Percentiles rank a stretch among this genome's conserved stretches.
Conservation (phyloP, 495 filamentous ascomycete genomes). For the Chaetomium tenue region DNA sequence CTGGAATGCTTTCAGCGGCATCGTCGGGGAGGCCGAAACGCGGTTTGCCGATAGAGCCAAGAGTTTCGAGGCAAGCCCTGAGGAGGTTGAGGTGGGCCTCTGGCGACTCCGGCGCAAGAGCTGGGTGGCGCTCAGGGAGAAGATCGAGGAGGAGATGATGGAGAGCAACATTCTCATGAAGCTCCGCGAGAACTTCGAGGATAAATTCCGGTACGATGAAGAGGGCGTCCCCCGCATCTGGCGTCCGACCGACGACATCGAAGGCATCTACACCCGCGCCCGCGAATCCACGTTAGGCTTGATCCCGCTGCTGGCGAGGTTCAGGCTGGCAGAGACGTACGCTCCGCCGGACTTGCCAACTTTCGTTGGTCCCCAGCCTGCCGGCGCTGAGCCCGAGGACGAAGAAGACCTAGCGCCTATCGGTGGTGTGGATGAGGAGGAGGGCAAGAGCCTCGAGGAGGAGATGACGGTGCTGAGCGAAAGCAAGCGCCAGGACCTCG, state of each 20-base stretch:
- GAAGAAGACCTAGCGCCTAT: slow-evolving; percentile 87
- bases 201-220: slow-evolving; percentile 98
- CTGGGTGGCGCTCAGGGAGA: slow-evolving; percentile 84
- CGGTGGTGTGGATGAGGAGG: slow-evolving; percentile 86
- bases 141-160: slow-evolving; percentile 96
- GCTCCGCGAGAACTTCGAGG: slow-evolving; percentile 96
- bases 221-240: slow-evolving; percentile 92
- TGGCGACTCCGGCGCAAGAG: slow-evolving; percentile 91
- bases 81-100: slow-evolving; percentile 88
- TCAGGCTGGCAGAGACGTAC: slow-evolving; percentile 66
- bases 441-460: slow-evolving; percentile 88
- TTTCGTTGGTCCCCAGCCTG: slow-evolving; percentile 80
- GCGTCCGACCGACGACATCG: slow-evolving; percentile 96
- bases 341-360: slow-evolving; percentile 74
- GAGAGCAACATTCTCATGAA: slow-evolving; percentile 95
- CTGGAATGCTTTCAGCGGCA: slow-evolving; percentile 80
- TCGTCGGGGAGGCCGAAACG: slow-evolving; percentile 80
- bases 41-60: slow-evolving; percentile 83
- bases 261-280: slow-evolving; percentile 85
- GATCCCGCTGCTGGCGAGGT: slow-evolving; percentile 85
- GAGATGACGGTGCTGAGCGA: slow-evolving; percentile 93
- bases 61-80: slow-evolving; percentile 87
- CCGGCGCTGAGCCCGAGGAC: slow-evolving; percentile 71
- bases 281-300: slow-evolving; percentile 86
- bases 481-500: slow-evolving; percentile 80